Conservation (phyloP, 495 filamentous ascomycete species). For the Jackrogersella multiformis region DNA sequence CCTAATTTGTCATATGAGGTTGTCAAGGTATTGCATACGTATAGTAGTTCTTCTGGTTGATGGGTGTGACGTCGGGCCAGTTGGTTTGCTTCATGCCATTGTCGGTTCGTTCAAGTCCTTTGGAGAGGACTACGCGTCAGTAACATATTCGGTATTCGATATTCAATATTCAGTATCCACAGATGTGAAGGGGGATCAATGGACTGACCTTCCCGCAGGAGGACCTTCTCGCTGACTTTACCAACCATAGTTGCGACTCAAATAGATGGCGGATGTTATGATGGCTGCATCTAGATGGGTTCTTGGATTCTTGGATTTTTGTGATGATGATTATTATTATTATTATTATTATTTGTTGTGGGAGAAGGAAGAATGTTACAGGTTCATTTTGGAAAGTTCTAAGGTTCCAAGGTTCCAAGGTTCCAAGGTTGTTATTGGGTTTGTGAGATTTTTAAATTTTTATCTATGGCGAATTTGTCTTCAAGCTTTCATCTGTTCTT, state of each 20-base stretch:
- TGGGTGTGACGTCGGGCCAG: slow-evolving; percentile 90
- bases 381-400: slow-evolving; percentile 15
- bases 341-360: background rate
- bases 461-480: slow-evolving; percentile 26
- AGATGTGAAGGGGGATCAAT: too few relatives aligned
- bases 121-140: slow-evolving; percentile 46
- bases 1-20: background rate
- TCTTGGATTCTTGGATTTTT: slow-evolving; percentile 16
- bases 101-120: slow-evolving; percentile 90
- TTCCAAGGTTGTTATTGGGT: slow-evolving; percentile 12
- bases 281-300: slow-evolving; percentile 22
- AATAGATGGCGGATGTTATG: slow-evolving; percentile 15
- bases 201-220: slow-evolving; percentile 58
- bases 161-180: too few relatives aligned
- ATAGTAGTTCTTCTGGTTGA: slow-evolving; percentile 99
- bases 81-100: slow-evolving; percentile 95
- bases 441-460: slow-evolving; percentile 18
- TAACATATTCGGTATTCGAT: too few relatives aligned
- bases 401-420: too few relatives aligned
- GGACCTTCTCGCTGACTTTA: slow-evolving; percentile 64
- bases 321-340: too few relatives aligned
- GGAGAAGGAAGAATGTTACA: slow-evolving; percentile 11
- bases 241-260: slow-evolving; percentile 54
- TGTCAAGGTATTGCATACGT: slow-evolving; percentile 69
- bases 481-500: slow-evolving; percentile 27